These are phyloP conservation scores for Globisporangium spinosum DNA, from an alignment of 352 stramenopile genomes.

Conservation along the genomic window DNA sequence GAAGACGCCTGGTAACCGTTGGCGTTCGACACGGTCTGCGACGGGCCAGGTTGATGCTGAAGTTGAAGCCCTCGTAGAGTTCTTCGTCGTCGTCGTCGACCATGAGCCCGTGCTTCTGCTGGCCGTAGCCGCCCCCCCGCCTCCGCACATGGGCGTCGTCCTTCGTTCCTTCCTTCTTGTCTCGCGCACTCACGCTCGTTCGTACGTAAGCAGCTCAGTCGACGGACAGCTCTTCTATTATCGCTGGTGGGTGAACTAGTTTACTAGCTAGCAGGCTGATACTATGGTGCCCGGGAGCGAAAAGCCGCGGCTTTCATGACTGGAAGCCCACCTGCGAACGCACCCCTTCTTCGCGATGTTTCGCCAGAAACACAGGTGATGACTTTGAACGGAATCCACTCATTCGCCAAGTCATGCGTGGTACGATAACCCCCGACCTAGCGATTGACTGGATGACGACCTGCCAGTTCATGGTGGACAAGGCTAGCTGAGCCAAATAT, in stretches of 20 bases:
- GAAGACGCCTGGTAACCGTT: constrained; percentile 54
- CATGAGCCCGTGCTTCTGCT: constrained; percentile 57
- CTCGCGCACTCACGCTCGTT: background rate
- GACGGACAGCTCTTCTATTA: background rate
- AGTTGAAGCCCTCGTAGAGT: constrained; percentile 90
- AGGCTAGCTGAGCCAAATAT: background rate
- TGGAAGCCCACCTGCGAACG: background rate
- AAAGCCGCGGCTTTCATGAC: constrained; percentile 7
- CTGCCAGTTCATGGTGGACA: background rate
- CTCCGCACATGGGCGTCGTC: constrained; percentile 30
- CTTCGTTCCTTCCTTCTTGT: background rate
- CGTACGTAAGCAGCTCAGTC: background rate
- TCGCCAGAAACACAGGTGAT: background rate
- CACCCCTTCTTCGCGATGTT: constrained; percentile 7
- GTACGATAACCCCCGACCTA: background rate
- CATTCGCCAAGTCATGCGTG: background rate
- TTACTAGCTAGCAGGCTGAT: background rate
- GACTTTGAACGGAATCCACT: constrained; percentile 3
- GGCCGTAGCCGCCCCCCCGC: constrained; percentile 42
- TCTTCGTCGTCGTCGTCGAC: constrained; percentile 81
- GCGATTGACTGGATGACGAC: background rate
- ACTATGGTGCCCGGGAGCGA: background rate
- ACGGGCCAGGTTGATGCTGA: constrained; percentile 79
- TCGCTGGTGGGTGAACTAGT: background rate
- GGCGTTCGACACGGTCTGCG: constrained; percentile 55